Base-by-base conservation (phyloP, 495 filamentous ascomycete species). In the Trichoderma parareesei region DNA sequence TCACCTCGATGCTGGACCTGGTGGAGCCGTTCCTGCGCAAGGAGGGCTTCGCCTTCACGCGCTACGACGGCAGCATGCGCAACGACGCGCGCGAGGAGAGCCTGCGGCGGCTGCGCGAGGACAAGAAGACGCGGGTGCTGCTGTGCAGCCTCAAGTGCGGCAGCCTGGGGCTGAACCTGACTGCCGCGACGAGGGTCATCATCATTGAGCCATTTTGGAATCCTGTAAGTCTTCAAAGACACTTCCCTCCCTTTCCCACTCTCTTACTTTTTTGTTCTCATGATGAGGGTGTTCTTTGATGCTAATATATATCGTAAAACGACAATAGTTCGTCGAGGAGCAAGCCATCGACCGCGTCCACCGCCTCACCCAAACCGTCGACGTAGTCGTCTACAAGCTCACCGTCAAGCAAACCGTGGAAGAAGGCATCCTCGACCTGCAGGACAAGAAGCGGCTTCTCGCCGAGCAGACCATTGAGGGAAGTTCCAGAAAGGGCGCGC, bases 121-220 rank as follows among this genome's bases (percentile, higher is more conserved):
- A 94, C 67, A 81, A 80, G 41, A 82, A 79, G 49, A 86, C 83
- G 57, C 84, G 94, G 18, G 84, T 98, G 14, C 78, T 98, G 41
- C 87, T 98, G 10, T 98, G 94, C 76, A 91, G 87, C 77, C 80
- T 98, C 63, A 93, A 93, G 65, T 97, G 94, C 71, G 94, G 94
- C 67, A 91, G 91, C 14, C 74, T 98, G 48, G 94, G 94, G 3
- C 84, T 98, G 16, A 98, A 98, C 74, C 81, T 98, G 38, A 97
- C 95, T 5, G 94, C 93, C 0, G 94, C 94, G 16, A 92, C 89
- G 66, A 84, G 94, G 43, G 94, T 98, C 9, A 85, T 98, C 46
- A 97, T 98, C 71, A 77, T 98, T 40, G 94, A 98, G 72, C 94
- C 94, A 0, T 98, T 98, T 75, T 98, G 94, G 94, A 98, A 98